Conservation (phyloP, 2,329 filamentous ascomycete species). For the Pyrenochaeta sp. region DNA sequence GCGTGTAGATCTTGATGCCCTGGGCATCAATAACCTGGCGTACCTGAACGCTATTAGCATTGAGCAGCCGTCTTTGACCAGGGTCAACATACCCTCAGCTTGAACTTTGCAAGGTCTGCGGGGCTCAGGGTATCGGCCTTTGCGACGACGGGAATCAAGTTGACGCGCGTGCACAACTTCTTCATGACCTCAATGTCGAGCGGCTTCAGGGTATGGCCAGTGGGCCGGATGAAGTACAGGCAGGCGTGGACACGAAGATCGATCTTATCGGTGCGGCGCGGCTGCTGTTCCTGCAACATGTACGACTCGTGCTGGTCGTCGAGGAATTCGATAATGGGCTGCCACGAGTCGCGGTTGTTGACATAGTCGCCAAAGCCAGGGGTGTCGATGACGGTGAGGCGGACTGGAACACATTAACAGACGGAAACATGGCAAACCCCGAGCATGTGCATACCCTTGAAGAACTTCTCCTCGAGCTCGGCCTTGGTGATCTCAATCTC, state of each 20-base stretch:
- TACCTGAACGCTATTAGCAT: slow-evolving; percentile 67
- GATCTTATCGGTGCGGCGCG: slow-evolving; percentile 97
- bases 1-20: slow-evolving; percentile 99
- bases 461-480: slow-evolving; percentile 99
- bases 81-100: slow-evolving; percentile 77
- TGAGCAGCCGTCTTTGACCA: background rate
- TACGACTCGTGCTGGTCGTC: slow-evolving; percentile 99
- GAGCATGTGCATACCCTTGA: slow-evolving; percentile 77
- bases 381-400: slow-evolving; percentile 97
- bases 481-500: slow-evolving; percentile 99
- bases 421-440: background rate
- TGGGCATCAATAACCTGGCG: slow-evolving; percentile 95
- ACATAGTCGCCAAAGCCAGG: slow-evolving; percentile 99
- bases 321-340: slow-evolving; percentile 99
- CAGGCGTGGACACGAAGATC: slow-evolving; percentile 98
- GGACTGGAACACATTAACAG: slow-evolving; percentile 68
- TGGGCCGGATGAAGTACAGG: slow-evolving; percentile 98
- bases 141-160: slow-evolving; percentile 96
- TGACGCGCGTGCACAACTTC: slow-evolving; percentile 96
- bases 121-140: slow-evolving; percentile 99
- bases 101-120: slow-evolving; percentile 89
- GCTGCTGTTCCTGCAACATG: slow-evolving; percentile 99
- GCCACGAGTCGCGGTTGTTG: slow-evolving; percentile 99
- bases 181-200: slow-evolving; percentile 99
- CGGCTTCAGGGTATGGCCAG: slow-evolving; percentile 97